Base-by-base conservation (phyloP, 2,329 filamentous ascomycete genomes). In the Colletotrichum brevisporum region DNA sequence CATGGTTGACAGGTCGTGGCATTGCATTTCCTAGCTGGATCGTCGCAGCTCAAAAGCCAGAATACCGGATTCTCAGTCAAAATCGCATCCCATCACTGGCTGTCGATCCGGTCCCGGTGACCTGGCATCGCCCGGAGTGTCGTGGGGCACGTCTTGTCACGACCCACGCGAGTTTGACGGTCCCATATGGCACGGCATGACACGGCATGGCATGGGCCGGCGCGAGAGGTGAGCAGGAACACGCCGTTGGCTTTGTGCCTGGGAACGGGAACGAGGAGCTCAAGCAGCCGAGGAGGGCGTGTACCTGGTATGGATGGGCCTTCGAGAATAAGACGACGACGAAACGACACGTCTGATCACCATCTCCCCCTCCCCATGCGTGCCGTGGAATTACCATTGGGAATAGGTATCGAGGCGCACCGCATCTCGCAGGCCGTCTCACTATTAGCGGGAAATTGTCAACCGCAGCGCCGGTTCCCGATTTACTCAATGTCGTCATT, bases 91-190 rank as follows among this genome's bases (percentile, higher is more conserved):
- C 36, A 39, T 51, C 54, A 41, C 16, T 59, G 18, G 47, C 51
- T 47, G 52, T 63, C 66, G 54, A 66, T 66, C 54, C 48, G 31
- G 66, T 55, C 56, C 63, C 67, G 52, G 48, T 45, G 26, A 63
- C 50, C 56, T 67, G 56, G 67, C 39, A 16, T 67, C 45, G 45
- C 43, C 63, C 43, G 50, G 45, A 67, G 50, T 16, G n/a, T 45
- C 67, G 67, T 61, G 62, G 67, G 63, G 63, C 43, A 24, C n/a
- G 24, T 58, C 48, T 52, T 43, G 6, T 47, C 51, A 24, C 18
- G 67, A 67, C 67, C 67, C 67, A 70, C 67, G 67, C 63, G 63
- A 10, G 57, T 58, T 51, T 56, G 57, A 31, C 27, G 50, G 31
- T 45, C 24, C 51, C 51, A 53, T 36, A 36, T 36, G 31, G 10